phyloP scores from a whole-genome alignment of 768 basidiomycete genomes.

The Cystofilobasidium ferigula region DNA sequence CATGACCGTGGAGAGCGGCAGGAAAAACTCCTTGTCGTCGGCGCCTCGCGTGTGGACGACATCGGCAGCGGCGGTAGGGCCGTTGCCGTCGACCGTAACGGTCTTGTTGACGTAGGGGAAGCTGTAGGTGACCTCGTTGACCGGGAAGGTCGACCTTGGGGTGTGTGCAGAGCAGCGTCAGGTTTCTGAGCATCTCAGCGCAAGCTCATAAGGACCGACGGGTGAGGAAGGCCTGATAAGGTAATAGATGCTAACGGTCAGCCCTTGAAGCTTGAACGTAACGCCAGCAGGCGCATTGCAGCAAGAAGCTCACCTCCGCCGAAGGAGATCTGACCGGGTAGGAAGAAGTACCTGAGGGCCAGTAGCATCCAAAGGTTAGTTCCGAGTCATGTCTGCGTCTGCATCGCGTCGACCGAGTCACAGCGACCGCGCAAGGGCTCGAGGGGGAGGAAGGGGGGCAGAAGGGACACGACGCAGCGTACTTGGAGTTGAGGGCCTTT shows the following conservation, averaged over 20 bases:
- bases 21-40: neutral
- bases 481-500: neutral
- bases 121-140: neutral
- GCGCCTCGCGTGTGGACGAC: neutral
- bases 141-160: constrained; percentile 24
- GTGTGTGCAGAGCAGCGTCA: neutral
- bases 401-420: too few species aligned
- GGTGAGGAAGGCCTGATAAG: constrained; percentile 9
- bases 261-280: too few species aligned
- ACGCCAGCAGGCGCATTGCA: neutral
- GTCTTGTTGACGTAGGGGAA: constrained; percentile 19
- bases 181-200: neutral
- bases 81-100: constrained; percentile 9
- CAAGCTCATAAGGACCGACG: neutral
- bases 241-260: neutral
- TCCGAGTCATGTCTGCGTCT: too few species aligned
- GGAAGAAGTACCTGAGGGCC: constrained; percentile 10
- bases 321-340: constrained; percentile 18
- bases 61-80: neutral
- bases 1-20: constrained; percentile 1
- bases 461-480: neutral
- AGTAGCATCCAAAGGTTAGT: neutral
- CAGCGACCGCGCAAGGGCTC: too few species aligned
- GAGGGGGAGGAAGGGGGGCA: neutral
- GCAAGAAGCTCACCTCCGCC: constrained; percentile 14